These are phyloP conservation scores for Fusarium odoratissimum DNA, from an alignment of 2,329 filamentous ascomycete genomes.

Conservation along the genomic window DNA sequence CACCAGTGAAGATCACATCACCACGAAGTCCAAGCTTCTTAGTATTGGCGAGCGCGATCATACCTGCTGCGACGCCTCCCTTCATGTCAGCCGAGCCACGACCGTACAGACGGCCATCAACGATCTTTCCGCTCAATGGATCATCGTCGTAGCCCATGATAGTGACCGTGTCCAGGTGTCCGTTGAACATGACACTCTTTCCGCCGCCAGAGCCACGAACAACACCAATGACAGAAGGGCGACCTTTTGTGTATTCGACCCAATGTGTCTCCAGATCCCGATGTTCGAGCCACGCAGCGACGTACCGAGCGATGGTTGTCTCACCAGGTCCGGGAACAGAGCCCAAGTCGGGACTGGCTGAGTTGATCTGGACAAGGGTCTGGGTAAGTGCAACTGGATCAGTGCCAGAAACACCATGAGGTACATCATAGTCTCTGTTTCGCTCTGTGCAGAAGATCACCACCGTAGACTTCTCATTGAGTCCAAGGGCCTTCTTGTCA, in stretches of 20 bases:
- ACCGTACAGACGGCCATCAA: slow-evolving; percentile 56
- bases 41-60: slow-evolving; percentile 55
- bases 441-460: slow-evolving; percentile 74
- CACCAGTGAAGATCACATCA: slow-evolving; percentile 64
- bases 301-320: slow-evolving; percentile 57
- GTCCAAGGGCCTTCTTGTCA: slow-evolving; percentile 49
- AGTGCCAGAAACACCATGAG: slow-evolving; percentile 54
- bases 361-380: slow-evolving; percentile 60
- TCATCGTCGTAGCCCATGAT: slow-evolving; percentile 59
- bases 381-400: slow-evolving; percentile 58
- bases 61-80: slow-evolving; percentile 59
- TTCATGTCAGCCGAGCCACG: slow-evolving; percentile 65
- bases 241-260: slow-evolving; percentile 58
- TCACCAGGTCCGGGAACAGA: slow-evolving; percentile 58
- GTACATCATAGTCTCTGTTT: slow-evolving; percentile 61
- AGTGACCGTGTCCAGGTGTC: slow-evolving; percentile 65
- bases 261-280: slow-evolving; percentile 63
- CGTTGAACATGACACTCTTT: slow-evolving; percentile 63
- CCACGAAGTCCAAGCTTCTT: slow-evolving; percentile 56
- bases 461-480: slow-evolving; percentile 65
- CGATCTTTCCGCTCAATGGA: slow-evolving; percentile 56
- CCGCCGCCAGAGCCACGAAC: slow-evolving; percentile 59
- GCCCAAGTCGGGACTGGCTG: slow-evolving; percentile 59
- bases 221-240: slow-evolving; percentile 63
- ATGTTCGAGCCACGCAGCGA: slow-evolving; percentile 63